Evolutionary conservation across 2,329 filamentous ascomycete genomes (phyloP).

Genomic region (Colletotrichum gloeosporioides): DNA sequence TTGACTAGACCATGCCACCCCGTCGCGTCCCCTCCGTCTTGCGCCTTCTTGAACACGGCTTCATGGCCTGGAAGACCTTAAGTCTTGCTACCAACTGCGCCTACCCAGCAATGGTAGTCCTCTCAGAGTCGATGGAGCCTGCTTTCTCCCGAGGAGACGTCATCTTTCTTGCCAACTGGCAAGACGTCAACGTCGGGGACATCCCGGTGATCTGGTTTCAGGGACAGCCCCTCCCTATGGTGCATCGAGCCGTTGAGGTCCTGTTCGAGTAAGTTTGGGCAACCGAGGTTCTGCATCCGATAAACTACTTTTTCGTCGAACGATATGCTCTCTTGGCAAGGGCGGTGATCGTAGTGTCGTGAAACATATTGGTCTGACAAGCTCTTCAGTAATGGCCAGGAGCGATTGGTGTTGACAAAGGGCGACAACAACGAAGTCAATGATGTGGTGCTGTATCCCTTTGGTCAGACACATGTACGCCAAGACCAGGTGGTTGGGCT

Average conservation of each 20-base stretch:
- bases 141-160: neutral
- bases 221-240: neutral
- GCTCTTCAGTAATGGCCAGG: neutral
- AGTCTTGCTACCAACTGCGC: neutral
- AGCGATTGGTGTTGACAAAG: neutral
- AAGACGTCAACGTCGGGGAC: neutral
- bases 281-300: rapidly evolving
- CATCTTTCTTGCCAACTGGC: neutral
- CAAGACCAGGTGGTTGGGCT: neutral
- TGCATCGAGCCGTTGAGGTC: neutral
- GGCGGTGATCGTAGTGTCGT: neutral
- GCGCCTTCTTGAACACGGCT: neutral
- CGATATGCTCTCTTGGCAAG: neutral
- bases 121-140: neutral
- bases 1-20: neutral
- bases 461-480: neutral
- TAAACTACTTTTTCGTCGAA: neutral
- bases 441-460: neutral
- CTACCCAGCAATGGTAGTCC: neutral
- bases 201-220: neutral
- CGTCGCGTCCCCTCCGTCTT: neutral
- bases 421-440: neutral
- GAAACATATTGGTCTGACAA: neutral
- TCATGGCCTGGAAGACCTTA: neutral
- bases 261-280: neutral